These are phyloP conservation scores for Verticillium zaregamsianum DNA, from an alignment of 2,329 filamentous ascomycete species.

Conservation along the genomic window DNA sequence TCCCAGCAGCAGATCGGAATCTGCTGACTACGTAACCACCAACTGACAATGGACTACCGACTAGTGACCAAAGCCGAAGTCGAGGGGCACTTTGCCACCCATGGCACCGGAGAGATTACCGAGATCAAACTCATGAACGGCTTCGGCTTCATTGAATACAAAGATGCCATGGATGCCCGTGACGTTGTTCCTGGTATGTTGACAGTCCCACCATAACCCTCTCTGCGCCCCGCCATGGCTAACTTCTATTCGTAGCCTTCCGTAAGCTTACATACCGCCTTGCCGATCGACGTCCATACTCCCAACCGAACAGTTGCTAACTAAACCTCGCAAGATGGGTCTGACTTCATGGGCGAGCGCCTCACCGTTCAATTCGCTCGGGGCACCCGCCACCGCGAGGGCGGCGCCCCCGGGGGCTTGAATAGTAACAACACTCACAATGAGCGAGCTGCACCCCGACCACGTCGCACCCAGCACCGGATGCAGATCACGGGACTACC, in stretches of 20 bases:
- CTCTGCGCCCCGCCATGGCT: background rate
- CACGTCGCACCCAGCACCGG: conserved; percentile 88
- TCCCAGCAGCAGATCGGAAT: conserved; percentile 1
- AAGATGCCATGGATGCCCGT: conserved; percentile 95
- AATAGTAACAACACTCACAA: conserved; percentile 13
- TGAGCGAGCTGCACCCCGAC: conserved; percentile 63
- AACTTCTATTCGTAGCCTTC: conserved; percentile 44
- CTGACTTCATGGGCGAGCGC: conserved; percentile 96
- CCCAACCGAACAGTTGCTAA: conserved; percentile 9
- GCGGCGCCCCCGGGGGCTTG: conserved; percentile 22
- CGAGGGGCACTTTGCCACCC: conserved; percentile 89
- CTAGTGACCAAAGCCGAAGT: conserved; percentile 95
- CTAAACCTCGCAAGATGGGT: conserved; percentile 66
- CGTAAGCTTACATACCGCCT: conserved; percentile 36
- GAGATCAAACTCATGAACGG: conserved; percentile 99
- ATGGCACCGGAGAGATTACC: conserved; percentile 95
- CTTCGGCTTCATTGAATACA: conserved; percentile 99
- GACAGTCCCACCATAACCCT: background rate
- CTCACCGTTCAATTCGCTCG: conserved; percentile 97
- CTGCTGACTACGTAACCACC: background rate
- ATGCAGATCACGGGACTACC: conserved; percentile 98
- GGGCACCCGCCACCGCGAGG: conserved; percentile 61
- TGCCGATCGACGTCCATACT: background rate
- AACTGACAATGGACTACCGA: conserved; percentile 19
- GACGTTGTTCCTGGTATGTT: conserved; percentile 93